Percentiles rank a stretch among this genome's conserved stretches.
Conservation (phyloP, 257 asterid species). For the Fraxinus pennsylvanica region DNA sequence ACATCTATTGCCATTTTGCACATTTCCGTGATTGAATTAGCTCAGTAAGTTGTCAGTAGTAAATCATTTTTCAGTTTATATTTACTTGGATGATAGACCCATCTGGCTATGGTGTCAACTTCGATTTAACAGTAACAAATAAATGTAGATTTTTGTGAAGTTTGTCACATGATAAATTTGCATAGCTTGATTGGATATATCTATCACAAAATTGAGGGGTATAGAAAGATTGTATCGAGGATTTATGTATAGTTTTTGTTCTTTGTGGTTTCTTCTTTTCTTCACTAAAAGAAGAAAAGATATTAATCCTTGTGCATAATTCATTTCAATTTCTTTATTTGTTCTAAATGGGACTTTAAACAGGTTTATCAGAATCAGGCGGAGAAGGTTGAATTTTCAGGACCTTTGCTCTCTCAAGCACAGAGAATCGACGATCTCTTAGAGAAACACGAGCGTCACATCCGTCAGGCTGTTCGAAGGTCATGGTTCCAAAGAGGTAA, state of each 20-base stretch:
- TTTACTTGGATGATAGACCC: not conserved
- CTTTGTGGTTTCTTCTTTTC: not conserved
- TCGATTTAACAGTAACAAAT: not conserved
- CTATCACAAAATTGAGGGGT: not conserved
- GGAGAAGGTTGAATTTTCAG: constrained; percentile 91
- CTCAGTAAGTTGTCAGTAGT: not conserved
- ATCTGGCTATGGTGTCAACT: not conserved
- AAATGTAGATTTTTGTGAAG: not conserved
- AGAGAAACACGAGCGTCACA: constrained; percentile 84
- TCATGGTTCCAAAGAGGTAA: constrained; percentile 91
- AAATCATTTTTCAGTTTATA: too few species aligned
- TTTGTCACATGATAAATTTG: not conserved
- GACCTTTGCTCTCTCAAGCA: constrained; percentile 82
- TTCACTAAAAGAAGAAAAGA: not conserved
- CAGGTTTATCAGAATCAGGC: constrained; percentile 79
- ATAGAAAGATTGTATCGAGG: not conserved
- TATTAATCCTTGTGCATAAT: not conserved
- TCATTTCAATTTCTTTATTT: constrained; percentile 15
- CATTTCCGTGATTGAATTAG: too few species aligned
- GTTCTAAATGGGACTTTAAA: constrained; percentile 30
- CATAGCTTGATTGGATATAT: not conserved
- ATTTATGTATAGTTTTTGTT: not conserved
- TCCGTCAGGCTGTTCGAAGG: constrained; percentile 87
- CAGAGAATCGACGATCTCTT: constrained; percentile 77
- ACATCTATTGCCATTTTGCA: not conserved